A percentile compares a stretch with the other conserved stretches of the same genome.
These are phyloP conservation scores for Pythium sukuiense DNA, from an alignment of 352 stramenopile genomes.

Conservation along the genomic window DNA sequence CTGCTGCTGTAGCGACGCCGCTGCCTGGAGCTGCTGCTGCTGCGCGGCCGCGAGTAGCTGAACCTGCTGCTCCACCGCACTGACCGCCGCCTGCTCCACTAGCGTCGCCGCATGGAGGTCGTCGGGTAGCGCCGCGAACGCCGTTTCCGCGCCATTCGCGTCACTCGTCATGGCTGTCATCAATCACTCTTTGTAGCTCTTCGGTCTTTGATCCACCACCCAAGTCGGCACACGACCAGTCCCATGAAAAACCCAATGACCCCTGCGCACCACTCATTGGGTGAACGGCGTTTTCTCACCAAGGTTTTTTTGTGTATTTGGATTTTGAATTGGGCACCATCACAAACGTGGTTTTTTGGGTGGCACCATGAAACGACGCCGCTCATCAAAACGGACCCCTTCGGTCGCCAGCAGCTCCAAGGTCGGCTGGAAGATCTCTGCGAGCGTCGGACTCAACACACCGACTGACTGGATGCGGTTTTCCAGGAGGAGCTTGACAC, in stretches of 20 bases:
- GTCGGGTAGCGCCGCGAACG: constrained; percentile 24
- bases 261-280: constrained; percentile 17
- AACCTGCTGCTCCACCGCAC: constrained; percentile 20
- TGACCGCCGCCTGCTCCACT: constrained; percentile 24
- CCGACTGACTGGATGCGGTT: constrained; percentile 43
- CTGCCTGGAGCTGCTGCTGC: constrained; percentile 12
- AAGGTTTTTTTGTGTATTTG: constrained; percentile 24
- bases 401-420: constrained; percentile 39
- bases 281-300: constrained; percentile 14
- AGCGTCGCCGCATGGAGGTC: constrained; percentile 29
- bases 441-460: constrained; percentile 52
- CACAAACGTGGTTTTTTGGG: constrained; percentile 23
- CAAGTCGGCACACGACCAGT: not conserved
- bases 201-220: constrained; percentile 3
- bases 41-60: not conserved
- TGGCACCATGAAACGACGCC: constrained; percentile 1
- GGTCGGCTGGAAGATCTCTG: constrained; percentile 58
- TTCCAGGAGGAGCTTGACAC: constrained; percentile 73
- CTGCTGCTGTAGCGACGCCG: not conserved
- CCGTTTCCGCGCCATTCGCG: constrained; percentile 4
- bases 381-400: constrained; percentile 49
- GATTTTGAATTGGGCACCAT: not conserved
- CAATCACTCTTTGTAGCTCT: constrained; percentile 3
- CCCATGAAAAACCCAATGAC: constrained; percentile 30
- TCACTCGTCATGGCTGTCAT: constrained; percentile 21